A percentile compares a stretch with the other conserved stretches of the same genome.
These are phyloP conservation scores for Pseudomonodictys pantanalensis DNA, from an alignment of 495 filamentous ascomycete species.

Conservation along the genomic window DNA sequence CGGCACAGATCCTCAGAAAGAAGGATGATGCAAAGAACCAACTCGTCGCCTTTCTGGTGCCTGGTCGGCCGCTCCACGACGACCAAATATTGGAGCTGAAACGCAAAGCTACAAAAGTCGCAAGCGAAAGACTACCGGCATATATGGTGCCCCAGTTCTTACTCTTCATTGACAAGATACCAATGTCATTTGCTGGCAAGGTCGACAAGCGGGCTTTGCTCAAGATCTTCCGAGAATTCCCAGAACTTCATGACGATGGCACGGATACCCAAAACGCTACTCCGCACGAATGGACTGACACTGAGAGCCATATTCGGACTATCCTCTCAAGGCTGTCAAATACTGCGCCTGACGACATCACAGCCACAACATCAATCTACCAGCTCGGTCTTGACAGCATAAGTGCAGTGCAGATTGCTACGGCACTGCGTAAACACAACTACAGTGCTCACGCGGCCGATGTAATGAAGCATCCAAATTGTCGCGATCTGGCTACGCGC, in stretches of 20 bases:
- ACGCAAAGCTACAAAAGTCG: constrained; percentile 2
- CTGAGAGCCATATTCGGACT: constrained; percentile 52
- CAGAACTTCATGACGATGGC: neutral
- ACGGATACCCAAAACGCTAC: neutral
- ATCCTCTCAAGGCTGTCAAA: constrained; percentile 56
- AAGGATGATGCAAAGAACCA: constrained; percentile 21
- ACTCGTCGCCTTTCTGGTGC: constrained; percentile 32
- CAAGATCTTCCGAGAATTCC: constrained; percentile 31
- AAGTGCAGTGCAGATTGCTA: constrained; percentile 45
- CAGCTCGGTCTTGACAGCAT: constrained; percentile 47
- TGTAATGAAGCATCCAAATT: constrained; percentile 62
- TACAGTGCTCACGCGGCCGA: constrained; percentile 58
- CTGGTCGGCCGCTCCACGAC: neutral
- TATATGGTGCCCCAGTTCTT: constrained; percentile 35
- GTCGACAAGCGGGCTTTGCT: constrained; percentile 40
- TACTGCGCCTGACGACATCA: constrained; percentile 24
- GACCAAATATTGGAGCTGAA: constrained; percentile 4
- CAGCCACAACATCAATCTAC: constrained; percentile 40
- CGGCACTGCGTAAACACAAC: constrained; percentile 35
- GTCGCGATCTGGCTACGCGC: constrained; percentile 44
- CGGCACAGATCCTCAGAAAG: constrained; percentile 24
- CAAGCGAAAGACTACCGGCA: constrained; percentile 16
- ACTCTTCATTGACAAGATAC: constrained; percentile 27
- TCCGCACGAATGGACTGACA: constrained; percentile 47
- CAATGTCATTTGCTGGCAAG: constrained; percentile 41